phyloP scores from a whole-genome alignment of 2,329 filamentous ascomycete species.

The Pyrenochaeta sp. region DNA sequence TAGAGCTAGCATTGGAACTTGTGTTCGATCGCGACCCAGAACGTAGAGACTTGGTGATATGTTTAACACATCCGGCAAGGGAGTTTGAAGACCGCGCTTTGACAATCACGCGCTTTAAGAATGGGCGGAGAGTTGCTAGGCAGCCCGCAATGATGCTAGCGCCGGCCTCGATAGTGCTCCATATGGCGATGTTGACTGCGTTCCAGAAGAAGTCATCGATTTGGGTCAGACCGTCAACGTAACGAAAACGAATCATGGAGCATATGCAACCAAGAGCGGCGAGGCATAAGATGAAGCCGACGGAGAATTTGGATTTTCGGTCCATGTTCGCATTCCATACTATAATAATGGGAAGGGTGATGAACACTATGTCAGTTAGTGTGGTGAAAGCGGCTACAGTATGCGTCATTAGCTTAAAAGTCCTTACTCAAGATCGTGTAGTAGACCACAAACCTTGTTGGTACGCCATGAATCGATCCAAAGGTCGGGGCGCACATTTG shows the following conservation, averaged over 20 bases:
- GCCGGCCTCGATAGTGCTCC: slow-evolving; percentile 47
- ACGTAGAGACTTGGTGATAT: slow-evolving; percentile 7
- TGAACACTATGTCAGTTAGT: slow-evolving; percentile 43
- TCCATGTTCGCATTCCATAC: slow-evolving; percentile 67
- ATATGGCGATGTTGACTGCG: slow-evolving; percentile 57
- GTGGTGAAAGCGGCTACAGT: slow-evolving; percentile 36
- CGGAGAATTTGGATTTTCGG: slow-evolving; percentile 59
- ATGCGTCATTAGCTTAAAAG: not conserved
- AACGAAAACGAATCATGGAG: slow-evolving; percentile 62
- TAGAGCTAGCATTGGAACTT: slow-evolving; percentile 1
- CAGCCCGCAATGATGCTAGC: slow-evolving; percentile 58
- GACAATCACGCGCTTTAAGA: slow-evolving; percentile 45
- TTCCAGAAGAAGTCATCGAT: slow-evolving; percentile 57
- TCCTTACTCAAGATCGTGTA: not conserved
- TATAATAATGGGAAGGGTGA: slow-evolving; percentile 54
- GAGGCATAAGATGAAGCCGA: slow-evolving; percentile 64
- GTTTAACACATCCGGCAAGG: slow-evolving; percentile 3
- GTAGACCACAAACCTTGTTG: slow-evolving; percentile 25
- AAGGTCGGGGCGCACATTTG: slow-evolving; percentile 52
- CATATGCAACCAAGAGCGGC: slow-evolving; percentile 60
- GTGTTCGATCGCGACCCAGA: not conserved
- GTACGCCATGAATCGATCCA: slow-evolving; percentile 64
- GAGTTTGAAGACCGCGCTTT: slow-evolving; percentile 1
- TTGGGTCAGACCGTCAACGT: slow-evolving; percentile 51
- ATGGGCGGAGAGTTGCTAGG: slow-evolving; percentile 60